Percentiles rank a stretch among this genome's conserved stretches.
Conservation (phyloP, 768 basidiomycete genomes). For the Boletus speciosus region DNA sequence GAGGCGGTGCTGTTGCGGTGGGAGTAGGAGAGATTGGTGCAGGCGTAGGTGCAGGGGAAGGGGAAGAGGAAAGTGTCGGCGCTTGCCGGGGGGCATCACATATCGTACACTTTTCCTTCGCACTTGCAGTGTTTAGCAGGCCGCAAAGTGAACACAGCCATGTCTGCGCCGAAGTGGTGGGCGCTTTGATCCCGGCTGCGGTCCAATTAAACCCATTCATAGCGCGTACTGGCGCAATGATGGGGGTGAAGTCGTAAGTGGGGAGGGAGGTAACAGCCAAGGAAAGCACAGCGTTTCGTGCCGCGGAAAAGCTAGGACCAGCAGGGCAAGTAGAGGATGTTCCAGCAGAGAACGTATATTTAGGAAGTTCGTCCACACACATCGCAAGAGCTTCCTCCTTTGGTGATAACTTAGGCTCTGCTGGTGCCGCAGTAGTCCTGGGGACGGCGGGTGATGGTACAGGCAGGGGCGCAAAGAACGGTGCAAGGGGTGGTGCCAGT, state of each 20-base stretch:
- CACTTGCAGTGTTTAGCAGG: constrained; percentile 36
- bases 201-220: constrained; percentile 55
- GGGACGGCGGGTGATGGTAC: not conserved
- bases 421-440: constrained; percentile 2
- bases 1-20: not conserved
- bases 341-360: constrained; percentile 28
- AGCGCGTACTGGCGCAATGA: constrained; percentile 16
- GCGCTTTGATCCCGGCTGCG: constrained; percentile 55
- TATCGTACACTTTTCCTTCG: constrained; percentile 42
- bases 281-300: constrained; percentile 38
- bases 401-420: constrained; percentile 25
- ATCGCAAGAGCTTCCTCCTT: constrained; percentile 29
- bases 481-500: constrained; percentile 3
- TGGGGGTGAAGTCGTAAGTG: constrained; percentile 33
- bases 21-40: not conserved
- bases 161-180: constrained; percentile 24
- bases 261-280: constrained; percentile 46
- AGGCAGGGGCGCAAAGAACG: constrained; percentile 32
- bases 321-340: constrained; percentile 12
- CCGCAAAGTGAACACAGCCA: constrained; percentile 62
- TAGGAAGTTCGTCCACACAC: constrained; percentile 33
- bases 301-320: constrained; percentile 20
- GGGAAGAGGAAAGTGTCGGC: constrained; percentile 14
- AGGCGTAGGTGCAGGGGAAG: constrained; percentile 1
- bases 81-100: constrained; percentile 39